Percentiles rank a stretch among this genome's conserved stretches.
Evolutionary conservation across 208 protist species (phyloP).

Genomic region (Crithidia expoeki): DNA sequence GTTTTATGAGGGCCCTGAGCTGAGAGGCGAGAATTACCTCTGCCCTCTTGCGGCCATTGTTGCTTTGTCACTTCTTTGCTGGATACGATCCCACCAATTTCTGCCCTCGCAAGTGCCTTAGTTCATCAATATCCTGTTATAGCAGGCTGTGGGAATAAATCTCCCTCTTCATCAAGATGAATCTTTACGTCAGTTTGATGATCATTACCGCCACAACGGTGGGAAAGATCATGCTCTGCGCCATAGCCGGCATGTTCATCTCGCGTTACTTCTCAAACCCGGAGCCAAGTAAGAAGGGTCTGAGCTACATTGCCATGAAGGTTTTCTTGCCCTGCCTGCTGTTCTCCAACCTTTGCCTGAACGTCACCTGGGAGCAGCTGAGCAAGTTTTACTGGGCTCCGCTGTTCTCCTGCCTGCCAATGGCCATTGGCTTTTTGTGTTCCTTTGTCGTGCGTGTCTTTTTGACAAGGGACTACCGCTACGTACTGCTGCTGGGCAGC

Average conservation of each 20-base stretch:
- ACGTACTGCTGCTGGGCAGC: constrained; percentile 56
- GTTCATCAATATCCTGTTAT: not conserved
- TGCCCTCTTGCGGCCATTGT: too few relatives aligned
- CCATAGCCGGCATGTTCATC: constrained; percentile 54
- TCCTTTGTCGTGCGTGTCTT: constrained; percentile 35
- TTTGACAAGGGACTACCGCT: constrained; percentile 49
- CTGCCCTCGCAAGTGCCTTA: too few relatives aligned
- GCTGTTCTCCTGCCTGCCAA: constrained; percentile 50
- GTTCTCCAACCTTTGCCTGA: constrained; percentile 65
- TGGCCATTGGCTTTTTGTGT: constrained; percentile 37
- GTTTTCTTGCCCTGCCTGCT: constrained; percentile 78
- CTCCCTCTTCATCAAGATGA: constrained; percentile 29
- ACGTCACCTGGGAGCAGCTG: constrained; percentile 61
- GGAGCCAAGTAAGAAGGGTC: constrained; percentile 46
- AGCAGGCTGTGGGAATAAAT: not conserved
- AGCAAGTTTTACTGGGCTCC: constrained; percentile 66
- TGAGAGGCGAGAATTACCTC: not conserved
- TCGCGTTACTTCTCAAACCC: constrained; percentile 46
- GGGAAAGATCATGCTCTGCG: constrained; percentile 64
- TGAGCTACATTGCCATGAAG: constrained; percentile 61
- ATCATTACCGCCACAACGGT: constrained; percentile 61
- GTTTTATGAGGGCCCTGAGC: too few relatives aligned
- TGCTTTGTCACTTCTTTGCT: too few relatives aligned
- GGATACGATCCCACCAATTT: too few relatives aligned
- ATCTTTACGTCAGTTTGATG: constrained; percentile 44